Base-by-base conservation (phyloP, 148 eudicot species). In the Fagopyrum homotropicum region DNA sequence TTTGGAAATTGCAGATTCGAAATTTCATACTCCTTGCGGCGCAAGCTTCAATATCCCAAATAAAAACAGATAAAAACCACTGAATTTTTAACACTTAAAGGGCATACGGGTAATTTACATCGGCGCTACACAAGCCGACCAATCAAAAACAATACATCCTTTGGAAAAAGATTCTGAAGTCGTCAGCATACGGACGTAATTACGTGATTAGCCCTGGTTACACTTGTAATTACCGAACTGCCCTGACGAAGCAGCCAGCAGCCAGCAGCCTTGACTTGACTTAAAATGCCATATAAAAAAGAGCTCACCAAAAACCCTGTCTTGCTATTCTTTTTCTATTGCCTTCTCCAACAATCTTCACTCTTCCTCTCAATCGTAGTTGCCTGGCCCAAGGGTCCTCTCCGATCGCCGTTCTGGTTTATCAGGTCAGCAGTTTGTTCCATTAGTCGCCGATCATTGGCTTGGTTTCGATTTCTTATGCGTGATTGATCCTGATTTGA, bases 381-480 rank as follows among this genome's bases (percentile, higher is more conserved):
- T 16, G n/a, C 69, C n/a, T 64, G 45, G 45, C 40, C 40, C 40
- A 35, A 35, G 40, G 2, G 40, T 2, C 40, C n/a, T 1, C 12
- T 64, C 14, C 69, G 45, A 64, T 64, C 69, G 14, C 69, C n/a
- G 7, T 7, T 3, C 5, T 29, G 9, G 44, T 35, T 64, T 57
- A 57, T 35, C 69, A 64, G 69, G 69, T 64, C 69, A 64, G 69
- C 45, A 45, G 12, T 64, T 45, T 8, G 69, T 35, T 64, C 45
- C 69, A 30, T 30, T 12, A 64, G 29, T 35, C 69, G 46, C 69
- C 69, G 45, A 30, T 64, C 69, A 35, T 30, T 35, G 45, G 45
- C n/a, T 64, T 64, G 69, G 69, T 35, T 64, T 19, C 69, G 69
- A 29, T 35, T 35, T 64, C 7, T 64, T 35, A 45, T 64, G 69